Base-by-base conservation (phyloP, 208 protist genomes). In the Leishmania gerbilli region DNA sequence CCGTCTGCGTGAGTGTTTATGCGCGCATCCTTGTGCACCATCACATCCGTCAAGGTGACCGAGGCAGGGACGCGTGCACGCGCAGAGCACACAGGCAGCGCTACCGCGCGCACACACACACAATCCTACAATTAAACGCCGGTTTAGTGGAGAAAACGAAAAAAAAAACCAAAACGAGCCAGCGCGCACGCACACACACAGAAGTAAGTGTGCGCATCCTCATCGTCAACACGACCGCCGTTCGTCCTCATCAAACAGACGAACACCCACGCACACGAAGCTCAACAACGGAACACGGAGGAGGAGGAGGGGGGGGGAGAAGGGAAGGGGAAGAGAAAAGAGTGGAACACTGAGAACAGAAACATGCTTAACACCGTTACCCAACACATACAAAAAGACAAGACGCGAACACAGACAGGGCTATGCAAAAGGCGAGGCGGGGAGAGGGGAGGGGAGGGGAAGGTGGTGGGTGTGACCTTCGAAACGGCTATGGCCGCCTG, bases 251-350 rank as follows among this genome's bases (percentile, higher is more conserved):
- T 3, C 62, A 60, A 65, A 55, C 15, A 42, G 27, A 55, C 19
- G 11, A 19, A 51, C 34, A 37, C 34, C 9, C 34, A n/a, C 15
- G 15, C 40, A 17, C 45, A 31, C 40, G 13, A 49, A 27, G 42
- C 45, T 34, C n/a, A 24, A 55, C 17, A 74, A 49, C 37, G 21
- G 69, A 74, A 0, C 69, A n/a, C 4, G 55, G 21, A 42, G 40
- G 40, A 42, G 37, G 37, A 2, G 40, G 40, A 4, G 40, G 5
- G 5, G 42, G 3, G 34, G 34, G 3, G 3, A 3, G 40, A 3
- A 42, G 27, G 58, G 27, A 27, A 19, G n/a, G 74, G 69, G 11
- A 49, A 42, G 37, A 78, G 47, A 82, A 77, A 62, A 6, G 51
- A 31, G 64, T 55, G 58, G 37, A 74, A 9, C 17, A 15, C 9